These are phyloP conservation scores for Peronospora destructor DNA, from an alignment of 352 stramenopile genomes.

Conservation along the genomic window DNA sequence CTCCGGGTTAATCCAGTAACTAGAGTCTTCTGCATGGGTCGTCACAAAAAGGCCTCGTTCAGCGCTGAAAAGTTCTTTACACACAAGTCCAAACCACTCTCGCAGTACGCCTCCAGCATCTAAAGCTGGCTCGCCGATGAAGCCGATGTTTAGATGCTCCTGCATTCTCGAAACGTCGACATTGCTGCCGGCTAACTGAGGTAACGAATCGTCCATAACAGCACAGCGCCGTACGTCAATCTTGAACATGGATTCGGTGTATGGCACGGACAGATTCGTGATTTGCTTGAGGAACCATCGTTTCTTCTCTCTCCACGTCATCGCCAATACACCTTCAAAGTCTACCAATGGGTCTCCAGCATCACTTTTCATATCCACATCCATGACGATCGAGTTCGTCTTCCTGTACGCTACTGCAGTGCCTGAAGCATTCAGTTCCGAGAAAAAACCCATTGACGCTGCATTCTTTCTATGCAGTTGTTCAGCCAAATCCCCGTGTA, in stretches of 20 bases:
- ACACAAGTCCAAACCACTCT: constrained; percentile 76
- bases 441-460: constrained; percentile 62
- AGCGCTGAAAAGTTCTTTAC: constrained; percentile 67
- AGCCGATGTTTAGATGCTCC: constrained; percentile 73
- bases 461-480: constrained; percentile 76
- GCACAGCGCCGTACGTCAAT: constrained; percentile 46
- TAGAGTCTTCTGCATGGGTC: constrained; percentile 68
- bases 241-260: constrained; percentile 54
- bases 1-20: constrained; percentile 78
- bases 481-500: constrained; percentile 45
- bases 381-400: constrained; percentile 41
- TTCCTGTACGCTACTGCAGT: constrained; percentile 42
- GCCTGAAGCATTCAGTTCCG: constrained; percentile 42
- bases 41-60: constrained; percentile 61
- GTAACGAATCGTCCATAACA: constrained; percentile 65
- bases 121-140: constrained; percentile 60
- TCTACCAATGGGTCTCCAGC: constrained; percentile 33
- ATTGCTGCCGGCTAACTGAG: constrained; percentile 30
- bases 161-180: constrained; percentile 30
- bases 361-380: constrained; percentile 30
- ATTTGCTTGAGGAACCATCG: constrained; percentile 74
- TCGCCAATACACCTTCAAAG: constrained; percentile 61
- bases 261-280: constrained; percentile 43
- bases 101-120: constrained; percentile 73
- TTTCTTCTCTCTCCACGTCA: constrained; percentile 68